phyloP scores from a whole-genome alignment of 306 rosid species.

The Vigna trinervia region DNA sequence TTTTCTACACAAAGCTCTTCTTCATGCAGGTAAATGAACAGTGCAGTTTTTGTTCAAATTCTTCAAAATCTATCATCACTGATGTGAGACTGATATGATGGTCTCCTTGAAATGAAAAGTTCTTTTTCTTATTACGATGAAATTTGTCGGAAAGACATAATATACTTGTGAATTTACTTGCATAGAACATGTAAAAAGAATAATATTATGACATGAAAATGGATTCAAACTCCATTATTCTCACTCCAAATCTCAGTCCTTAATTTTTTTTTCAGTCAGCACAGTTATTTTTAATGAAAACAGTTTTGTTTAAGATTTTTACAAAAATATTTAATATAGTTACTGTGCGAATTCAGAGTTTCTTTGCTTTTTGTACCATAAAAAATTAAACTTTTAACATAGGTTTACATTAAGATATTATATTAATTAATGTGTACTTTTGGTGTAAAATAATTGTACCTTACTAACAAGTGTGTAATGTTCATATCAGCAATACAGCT shows the following conservation, averaged over 20 bases:
- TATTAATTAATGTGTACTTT: no score
- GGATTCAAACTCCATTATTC: no score
- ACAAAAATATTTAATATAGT: no score
- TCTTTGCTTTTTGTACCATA: no score
- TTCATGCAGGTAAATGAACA: conserved; percentile 36
- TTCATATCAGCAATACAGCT: not conserved
- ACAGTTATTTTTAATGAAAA: no score
- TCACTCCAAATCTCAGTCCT: not conserved
- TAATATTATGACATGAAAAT: not conserved
- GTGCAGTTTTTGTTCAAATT: conserved; percentile 43
- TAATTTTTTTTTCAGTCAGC: not conserved
- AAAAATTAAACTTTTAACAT: no score
- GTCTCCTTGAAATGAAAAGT: conserved; percentile 33
- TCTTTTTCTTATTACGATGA: not conserved
- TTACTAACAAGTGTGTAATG: not conserved
- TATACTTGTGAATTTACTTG: no score
- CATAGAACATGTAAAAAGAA: not conserved
- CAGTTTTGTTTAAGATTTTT: no score
- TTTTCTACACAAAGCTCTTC: not conserved
- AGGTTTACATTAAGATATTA: no score
- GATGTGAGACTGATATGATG: conserved; percentile 44
- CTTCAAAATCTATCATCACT: conserved; percentile 9
- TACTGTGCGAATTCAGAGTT: no score
- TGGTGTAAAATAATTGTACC: not conserved
- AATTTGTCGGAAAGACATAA: conserved; percentile 1